Conservation (phyloP, 73 alveolate genomes). For the Paraurostyla sp. region DNA sequence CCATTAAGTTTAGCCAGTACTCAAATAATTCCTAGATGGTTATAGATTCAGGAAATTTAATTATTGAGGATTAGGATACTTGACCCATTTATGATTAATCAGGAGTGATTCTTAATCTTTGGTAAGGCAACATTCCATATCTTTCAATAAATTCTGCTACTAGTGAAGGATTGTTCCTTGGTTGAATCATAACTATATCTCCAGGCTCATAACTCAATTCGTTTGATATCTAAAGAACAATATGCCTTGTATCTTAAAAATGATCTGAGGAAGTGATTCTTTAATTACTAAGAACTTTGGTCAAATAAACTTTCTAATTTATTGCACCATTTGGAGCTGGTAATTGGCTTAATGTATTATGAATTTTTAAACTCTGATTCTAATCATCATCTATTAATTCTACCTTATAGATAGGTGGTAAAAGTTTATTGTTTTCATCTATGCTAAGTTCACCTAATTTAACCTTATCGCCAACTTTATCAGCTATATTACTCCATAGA, state of each 20-base stretch:
- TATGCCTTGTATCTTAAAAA: conserved; percentile 73
- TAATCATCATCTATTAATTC: conserved; percentile 39
- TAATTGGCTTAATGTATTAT: conserved; percentile 2
- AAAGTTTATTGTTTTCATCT: conserved; percentile 10
- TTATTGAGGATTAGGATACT: neutral
- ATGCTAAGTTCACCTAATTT: neutral
- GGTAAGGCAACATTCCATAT: conserved; percentile 3
- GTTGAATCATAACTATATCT: conserved; percentile 69
- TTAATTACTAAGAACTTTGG: conserved; percentile 53
- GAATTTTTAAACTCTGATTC: neutral
- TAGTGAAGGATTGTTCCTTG: conserved; percentile 53
- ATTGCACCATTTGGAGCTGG: conserved; percentile 68
- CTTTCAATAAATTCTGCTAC: conserved; percentile 54
- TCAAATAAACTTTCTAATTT: conserved; percentile 29
- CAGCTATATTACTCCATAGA: conserved; percentile 54
- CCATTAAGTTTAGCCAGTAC: conserved; percentile 74
- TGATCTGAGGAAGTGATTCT: conserved; percentile 71
- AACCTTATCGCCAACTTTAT: conserved; percentile 14
- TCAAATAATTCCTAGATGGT: conserved; percentile 53
- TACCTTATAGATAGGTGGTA: conserved; percentile 62
- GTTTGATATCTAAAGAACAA: conserved; percentile 50
- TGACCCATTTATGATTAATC: neutral
- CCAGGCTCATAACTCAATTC: conserved; percentile 67
- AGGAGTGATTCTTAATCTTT: neutral
- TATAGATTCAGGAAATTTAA: conserved; percentile 36